These are phyloP conservation scores for Populus deltoides DNA, from an alignment of 345 rosid genomes.

Conservation along the genomic window DNA sequence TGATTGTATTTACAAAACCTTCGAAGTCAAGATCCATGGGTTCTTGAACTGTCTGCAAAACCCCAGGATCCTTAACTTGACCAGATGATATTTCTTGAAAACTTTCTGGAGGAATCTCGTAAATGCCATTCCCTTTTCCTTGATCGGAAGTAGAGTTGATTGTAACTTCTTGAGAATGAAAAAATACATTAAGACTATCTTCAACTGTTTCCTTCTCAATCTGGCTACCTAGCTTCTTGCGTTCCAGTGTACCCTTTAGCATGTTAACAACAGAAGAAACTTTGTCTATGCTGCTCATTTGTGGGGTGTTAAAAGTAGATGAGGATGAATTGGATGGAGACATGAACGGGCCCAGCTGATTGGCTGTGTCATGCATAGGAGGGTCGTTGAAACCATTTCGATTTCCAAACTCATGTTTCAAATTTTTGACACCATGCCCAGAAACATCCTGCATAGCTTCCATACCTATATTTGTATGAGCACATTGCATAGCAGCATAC, in stretches of 20 bases:
- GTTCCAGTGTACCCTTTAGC: slow-evolving; percentile 63
- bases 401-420: slow-evolving; percentile 39
- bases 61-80: slow-evolving; percentile 25
- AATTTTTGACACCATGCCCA: slow-evolving; percentile 23
- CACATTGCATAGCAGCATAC: slow-evolving; percentile 62
- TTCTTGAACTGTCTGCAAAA: slow-evolving; percentile 32
- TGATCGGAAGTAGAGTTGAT: slow-evolving; percentile 26
- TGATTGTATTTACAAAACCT: slow-evolving; percentile 41
- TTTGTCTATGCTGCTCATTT: slow-evolving; percentile 36
- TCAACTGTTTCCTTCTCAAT: slow-evolving; percentile 36
- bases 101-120: slow-evolving; percentile 27
- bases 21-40: slow-evolving; percentile 42
- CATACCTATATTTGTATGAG: slow-evolving; percentile 35
- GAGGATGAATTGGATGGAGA: slow-evolving; percentile 63
- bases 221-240: slow-evolving; percentile 50
- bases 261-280: slow-evolving; percentile 67
- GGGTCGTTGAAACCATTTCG: slow-evolving; percentile 33
- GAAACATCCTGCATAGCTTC: slow-evolving; percentile 37
- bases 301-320: slow-evolving; percentile 38
- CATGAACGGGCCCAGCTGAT: slow-evolving; percentile 40
- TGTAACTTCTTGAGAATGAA: slow-evolving; percentile 31
- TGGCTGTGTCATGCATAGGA: slow-evolving; percentile 35
- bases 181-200: slow-evolving; percentile 34
- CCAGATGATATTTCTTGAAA: slow-evolving; percentile 29
- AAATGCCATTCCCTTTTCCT: slow-evolving; percentile 29